A percentile compares a stretch with the other conserved stretches of the same genome.
Evolutionary conservation across 2,329 filamentous ascomycete genomes (phyloP).

Genomic region (Colletotrichum orbiculare): DNA sequence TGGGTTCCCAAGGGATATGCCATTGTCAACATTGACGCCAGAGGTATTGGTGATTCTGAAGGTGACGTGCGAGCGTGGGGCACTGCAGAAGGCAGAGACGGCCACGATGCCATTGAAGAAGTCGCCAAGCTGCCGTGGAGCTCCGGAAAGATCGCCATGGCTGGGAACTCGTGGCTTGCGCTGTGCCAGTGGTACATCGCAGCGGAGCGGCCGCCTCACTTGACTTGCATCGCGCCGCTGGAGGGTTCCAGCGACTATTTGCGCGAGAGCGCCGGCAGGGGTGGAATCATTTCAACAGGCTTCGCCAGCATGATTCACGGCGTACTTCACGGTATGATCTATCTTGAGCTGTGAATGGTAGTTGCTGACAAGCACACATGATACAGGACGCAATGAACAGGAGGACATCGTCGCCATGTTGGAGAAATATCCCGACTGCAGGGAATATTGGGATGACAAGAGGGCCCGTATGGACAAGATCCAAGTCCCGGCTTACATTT

Average conservation of each 20-base stretch:
- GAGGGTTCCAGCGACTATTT: slow-evolving; percentile 20
- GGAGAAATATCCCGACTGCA: neutral
- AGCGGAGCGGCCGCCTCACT: slow-evolving; percentile 12
- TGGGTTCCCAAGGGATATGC: slow-evolving; percentile 16
- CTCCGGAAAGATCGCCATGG: slow-evolving; percentile 10
- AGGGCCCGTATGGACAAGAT: slow-evolving; percentile 14
- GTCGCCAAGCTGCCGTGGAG: slow-evolving; percentile 23
- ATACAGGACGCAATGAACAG: neutral
- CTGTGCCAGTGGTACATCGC: slow-evolving; percentile 21
- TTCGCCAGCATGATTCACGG: neutral
- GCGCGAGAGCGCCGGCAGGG: neutral
- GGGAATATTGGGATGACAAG: slow-evolving; percentile 21
- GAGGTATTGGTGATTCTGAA: slow-evolving; percentile 15
- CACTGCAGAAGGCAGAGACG: slow-evolving; percentile 18
- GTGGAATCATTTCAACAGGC: neutral
- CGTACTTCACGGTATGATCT: neutral
- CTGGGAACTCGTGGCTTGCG: slow-evolving; percentile 16
- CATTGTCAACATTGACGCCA: slow-evolving; percentile 16
- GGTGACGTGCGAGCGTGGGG: slow-evolving; percentile 6
- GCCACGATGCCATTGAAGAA: slow-evolving; percentile 20
- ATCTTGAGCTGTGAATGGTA: too few relatives aligned
- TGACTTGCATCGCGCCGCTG: slow-evolving; percentile 14
- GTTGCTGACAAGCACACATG: neutral
- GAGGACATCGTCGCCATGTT: slow-evolving; percentile 8
- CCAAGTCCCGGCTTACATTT: slow-evolving; percentile 11